Base-by-base conservation (phyloP, 495 filamentous ascomycete genomes). In the Neurospora tetrasperma region DNA sequence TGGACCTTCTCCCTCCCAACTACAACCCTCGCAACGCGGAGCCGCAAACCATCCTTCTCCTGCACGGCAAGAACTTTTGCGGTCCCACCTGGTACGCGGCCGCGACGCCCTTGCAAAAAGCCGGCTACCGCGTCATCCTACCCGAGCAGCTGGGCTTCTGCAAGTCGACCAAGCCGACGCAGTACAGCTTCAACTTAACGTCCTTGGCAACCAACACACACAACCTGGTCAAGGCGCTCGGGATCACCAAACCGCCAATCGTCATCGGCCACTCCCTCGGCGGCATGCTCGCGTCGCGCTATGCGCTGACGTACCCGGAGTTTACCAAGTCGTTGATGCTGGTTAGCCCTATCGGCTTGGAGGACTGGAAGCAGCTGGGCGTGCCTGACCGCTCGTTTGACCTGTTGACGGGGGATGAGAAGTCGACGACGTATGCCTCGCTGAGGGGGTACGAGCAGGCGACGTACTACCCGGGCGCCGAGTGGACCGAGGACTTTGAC, bases 31-130 rank as follows among this genome's bases (percentile, higher is more conserved):
- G 20, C 2, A 39, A 40, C 40, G 5, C 35, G 41, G 72, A 75
- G 40, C 42, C 54, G 23, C 78, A 79, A 68, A 79, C 77, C 27
- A 80, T 78, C 20, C 72, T 85, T 42, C 79, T 85, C 42, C 71
- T 86, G 7, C 84, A 86, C 74, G 83, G 84, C 41, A 83, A 83
- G 72, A 85, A 85, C 75, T 86, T 85, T 69, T 86, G 84, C 74
- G 80, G 74, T 41, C 72, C 80, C 2, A 86, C 84, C 2, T 86
- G 83, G 83, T 76, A 78, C 23, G 73, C 70, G 16, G 84, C 84
- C 18, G 77, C 80, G 27, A 12, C 46, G n/a, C 69, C 75, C 18
- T 81, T 85, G 42, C 69, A 76, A 11, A 71, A 68, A 0, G 74
- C 71, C 42, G 84, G 83, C 8, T 85, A 84, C 74, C 80, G 83